Evolutionary conservation across 2,329 filamentous ascomycete genomes (phyloP).

Genomic region (Zymoseptoria crescenta): DNA sequence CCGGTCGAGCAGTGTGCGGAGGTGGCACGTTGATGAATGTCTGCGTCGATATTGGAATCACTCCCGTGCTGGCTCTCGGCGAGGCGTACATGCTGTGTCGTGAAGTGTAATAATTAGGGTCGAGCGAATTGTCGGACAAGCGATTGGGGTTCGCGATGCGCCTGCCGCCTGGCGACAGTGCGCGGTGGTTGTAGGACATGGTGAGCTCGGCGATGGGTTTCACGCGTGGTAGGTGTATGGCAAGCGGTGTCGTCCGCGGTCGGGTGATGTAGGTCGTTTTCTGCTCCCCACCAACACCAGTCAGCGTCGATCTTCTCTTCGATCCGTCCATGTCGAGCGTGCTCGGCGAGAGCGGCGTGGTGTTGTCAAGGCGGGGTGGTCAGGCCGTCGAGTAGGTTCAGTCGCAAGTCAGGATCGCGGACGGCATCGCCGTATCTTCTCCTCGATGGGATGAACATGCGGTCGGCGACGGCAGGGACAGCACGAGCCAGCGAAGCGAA

Average conservation of each 20-base stretch:
- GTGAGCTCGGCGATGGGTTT: conserved; percentile 18
- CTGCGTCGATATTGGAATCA: conserved; percentile 31
- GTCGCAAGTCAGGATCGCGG: background rate
- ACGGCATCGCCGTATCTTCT: background rate
- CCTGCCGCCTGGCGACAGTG: conserved; percentile 28
- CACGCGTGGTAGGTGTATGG: conserved; percentile 15
- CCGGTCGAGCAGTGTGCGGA: conserved; percentile 11
- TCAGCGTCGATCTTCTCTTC: background rate
- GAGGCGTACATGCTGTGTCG: conserved; percentile 23
- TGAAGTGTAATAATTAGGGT: conserved; percentile 23
- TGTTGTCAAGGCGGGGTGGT: background rate
- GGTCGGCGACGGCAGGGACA: background rate
- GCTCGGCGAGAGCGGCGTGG: background rate
- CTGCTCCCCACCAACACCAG: background rate
- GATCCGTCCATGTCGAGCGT: background rate
- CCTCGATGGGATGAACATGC: background rate
- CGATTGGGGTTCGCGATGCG: conserved; percentile 28
- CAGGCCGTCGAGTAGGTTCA: background rate
- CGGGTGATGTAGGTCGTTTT: background rate
- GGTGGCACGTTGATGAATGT: conserved; percentile 28
- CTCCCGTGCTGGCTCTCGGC: conserved; percentile 30
- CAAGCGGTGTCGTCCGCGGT: conserved; percentile 6
- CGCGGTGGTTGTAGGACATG: conserved; percentile 29
- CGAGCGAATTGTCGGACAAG: conserved; percentile 23
- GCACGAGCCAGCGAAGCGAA: background rate